Evolutionary conservation across 2,329 filamentous ascomycete species (phyloP).

Genomic region (Cadophora sp.): DNA sequence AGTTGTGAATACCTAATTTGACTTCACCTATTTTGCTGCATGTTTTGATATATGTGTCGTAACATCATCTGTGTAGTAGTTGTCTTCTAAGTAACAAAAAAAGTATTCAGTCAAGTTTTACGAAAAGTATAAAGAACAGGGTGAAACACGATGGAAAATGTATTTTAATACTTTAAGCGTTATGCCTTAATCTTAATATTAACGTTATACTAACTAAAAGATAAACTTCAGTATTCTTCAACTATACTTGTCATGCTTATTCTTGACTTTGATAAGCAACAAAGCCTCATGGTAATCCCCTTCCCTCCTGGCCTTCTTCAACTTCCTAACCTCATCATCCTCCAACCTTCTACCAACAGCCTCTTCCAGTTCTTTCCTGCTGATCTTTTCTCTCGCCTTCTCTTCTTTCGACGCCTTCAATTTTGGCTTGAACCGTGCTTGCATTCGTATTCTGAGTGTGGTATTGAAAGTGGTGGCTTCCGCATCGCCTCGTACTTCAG

Average conservation of each 20-base stretch:
- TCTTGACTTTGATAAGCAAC: slow-evolving; percentile 87
- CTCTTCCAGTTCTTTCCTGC: slow-evolving; percentile 81
- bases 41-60: too few relatives aligned
- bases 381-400: slow-evolving; percentile 85
- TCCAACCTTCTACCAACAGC: slow-evolving; percentile 77
- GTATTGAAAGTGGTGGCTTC: slow-evolving; percentile 71
- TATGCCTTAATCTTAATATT: too few relatives aligned
- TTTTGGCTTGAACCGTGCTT: slow-evolving; percentile 89
- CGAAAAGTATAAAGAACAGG: too few relatives aligned
- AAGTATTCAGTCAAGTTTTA: too few relatives aligned
- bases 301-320: slow-evolving; percentile 84
- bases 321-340: slow-evolving; percentile 82
- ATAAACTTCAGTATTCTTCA: too few relatives aligned
- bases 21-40: too few relatives aligned
- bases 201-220: too few relatives aligned
- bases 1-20: too few relatives aligned
- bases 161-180: too few relatives aligned
- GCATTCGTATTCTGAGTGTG: slow-evolving; percentile 85
- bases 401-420: slow-evolving; percentile 82
- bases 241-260: slow-evolving; percentile 87
- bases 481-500: slow-evolving; percentile 80
- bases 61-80: too few relatives aligned
- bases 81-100: too few relatives aligned
- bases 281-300: slow-evolving; percentile 90
- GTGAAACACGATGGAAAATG: too few relatives aligned